phyloP scores from a whole-genome alignment of 164 flowering plant species.

The Stephania cephalantha region DNA sequence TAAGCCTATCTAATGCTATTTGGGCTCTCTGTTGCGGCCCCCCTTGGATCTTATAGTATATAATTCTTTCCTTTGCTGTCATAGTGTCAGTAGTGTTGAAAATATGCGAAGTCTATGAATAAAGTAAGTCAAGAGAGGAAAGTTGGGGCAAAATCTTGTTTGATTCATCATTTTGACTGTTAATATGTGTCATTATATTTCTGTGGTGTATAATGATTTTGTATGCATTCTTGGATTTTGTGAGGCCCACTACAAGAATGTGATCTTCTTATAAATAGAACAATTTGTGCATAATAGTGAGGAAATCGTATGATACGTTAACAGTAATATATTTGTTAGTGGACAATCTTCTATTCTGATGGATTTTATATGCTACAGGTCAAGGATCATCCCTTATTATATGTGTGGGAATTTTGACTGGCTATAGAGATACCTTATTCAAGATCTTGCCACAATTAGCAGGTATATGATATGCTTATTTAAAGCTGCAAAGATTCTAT shows the following conservation, averaged over 20 bases:
- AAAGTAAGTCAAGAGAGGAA: not conserved
- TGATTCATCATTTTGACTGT: not conserved
- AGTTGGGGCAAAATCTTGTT: not conserved
- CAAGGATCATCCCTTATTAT: slow-evolving; percentile 93
- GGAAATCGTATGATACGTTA: not conserved
- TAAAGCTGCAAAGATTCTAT: not conserved
- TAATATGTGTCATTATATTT: not conserved
- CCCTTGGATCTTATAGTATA: too few species aligned
- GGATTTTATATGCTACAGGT: slow-evolving; percentile 45
- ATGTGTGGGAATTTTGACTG: slow-evolving; percentile 88
- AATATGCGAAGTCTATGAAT: too few species aligned
- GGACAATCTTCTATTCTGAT: slow-evolving; percentile 6
- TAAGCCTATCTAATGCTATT: too few species aligned
- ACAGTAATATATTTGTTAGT: not conserved
- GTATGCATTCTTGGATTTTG: not conserved
- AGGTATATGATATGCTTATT: slow-evolving; percentile 31
- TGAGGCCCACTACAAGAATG: not conserved
- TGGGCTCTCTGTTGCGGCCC: too few species aligned
- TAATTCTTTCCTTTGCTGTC: too few species aligned
- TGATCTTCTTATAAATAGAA: not conserved
- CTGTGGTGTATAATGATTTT: not conserved
- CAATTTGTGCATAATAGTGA: not conserved
- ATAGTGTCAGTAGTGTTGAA: too few species aligned
- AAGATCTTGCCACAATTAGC: slow-evolving; percentile 81
- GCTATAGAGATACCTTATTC: slow-evolving; percentile 79